A percentile compares a stretch with the other conserved stretches of the same genome.
Evolutionary conservation across 768 basidiomycete species (phyloP).

Genomic region (Goffeauzyma gilvescens): DNA sequence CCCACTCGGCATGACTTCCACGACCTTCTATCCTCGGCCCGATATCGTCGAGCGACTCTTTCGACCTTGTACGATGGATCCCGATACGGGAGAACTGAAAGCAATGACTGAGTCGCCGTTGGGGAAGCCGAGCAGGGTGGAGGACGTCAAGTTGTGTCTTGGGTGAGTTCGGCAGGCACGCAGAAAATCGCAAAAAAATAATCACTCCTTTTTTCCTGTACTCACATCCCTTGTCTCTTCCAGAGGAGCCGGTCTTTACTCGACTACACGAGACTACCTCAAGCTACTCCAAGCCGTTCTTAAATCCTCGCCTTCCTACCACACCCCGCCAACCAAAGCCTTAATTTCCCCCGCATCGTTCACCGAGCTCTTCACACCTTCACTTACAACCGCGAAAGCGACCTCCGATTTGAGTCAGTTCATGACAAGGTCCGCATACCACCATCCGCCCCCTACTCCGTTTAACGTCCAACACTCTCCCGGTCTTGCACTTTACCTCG

Average conservation of each 20-base stretch:
- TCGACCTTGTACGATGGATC: constrained; percentile 8
- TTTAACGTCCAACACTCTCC: constrained; percentile 13
- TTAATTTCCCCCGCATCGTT: constrained; percentile 17
- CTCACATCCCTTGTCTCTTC: too few species aligned
- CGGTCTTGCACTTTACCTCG: constrained; percentile 12
- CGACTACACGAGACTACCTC: constrained; percentile 19
- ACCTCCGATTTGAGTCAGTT: neutral
- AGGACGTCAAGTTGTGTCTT: constrained; percentile 9
- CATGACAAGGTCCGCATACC: neutral
- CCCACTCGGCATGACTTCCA: constrained; percentile 21
- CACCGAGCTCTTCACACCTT: constrained; percentile 15
- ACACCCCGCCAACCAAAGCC: constrained; percentile 5
- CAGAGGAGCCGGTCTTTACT: constrained; percentile 21
- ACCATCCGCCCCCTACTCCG: constrained; percentile 1
- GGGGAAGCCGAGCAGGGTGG: constrained; percentile 11
- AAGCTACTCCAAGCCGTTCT: constrained; percentile 20
- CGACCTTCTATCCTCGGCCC: constrained; percentile 18
- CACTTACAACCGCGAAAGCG: neutral
- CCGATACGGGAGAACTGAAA: constrained; percentile 4
- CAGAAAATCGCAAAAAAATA: too few species aligned
- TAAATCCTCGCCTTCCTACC: constrained; percentile 11
- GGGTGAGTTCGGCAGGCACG: too few species aligned
- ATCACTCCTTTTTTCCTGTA: too few species aligned
- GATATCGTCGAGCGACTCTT: constrained; percentile 14
- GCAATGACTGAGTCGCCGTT: constrained; percentile 8